Evolutionary conservation across 306 rosid species (phyloP).

Genomic region (Carpinus viminea): DNA sequence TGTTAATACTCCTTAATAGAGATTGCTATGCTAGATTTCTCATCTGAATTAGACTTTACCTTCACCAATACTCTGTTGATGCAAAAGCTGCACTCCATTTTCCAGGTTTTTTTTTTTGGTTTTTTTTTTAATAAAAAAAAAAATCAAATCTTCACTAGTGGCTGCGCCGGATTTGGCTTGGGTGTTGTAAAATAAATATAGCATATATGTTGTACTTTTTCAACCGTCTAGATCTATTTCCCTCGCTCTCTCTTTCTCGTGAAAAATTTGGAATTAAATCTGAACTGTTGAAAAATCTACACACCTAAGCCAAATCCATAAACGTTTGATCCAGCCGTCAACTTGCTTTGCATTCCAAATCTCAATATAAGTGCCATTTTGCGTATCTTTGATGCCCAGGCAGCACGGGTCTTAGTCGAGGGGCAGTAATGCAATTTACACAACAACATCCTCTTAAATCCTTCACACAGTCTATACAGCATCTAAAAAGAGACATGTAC

Average conservation of each 20-base stretch:
- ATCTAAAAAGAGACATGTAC: conserved; percentile 48
- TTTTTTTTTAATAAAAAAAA: too few species aligned
- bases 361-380: conserved; percentile 85
- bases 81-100: too few species aligned
- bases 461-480: conserved; percentile 64
- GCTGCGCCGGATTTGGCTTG: neutral
- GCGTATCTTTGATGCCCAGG: conserved; percentile 61
- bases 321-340: conserved; percentile 31
- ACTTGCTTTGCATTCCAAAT: conserved; percentile 39
- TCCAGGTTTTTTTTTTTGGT: too few species aligned
- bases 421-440: conserved; percentile 67
- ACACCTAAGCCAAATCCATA: neutral
- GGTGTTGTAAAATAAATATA: too few species aligned
- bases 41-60: too few species aligned
- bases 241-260: too few species aligned
- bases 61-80: too few species aligned
- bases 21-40: too few species aligned
- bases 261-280: too few species aligned
- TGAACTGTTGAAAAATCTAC: too few species aligned
- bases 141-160: neutral
- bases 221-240: too few species aligned
- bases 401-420: conserved; percentile 81
- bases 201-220: neutral
- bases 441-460: conserved; percentile 79
- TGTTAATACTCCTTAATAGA: too few species aligned